Evolutionary conservation across 23 red algal genomes (phyloP), one percentile per base, ranked within the genome.

Genomic region (Pyropia yezoensis): DNA sequence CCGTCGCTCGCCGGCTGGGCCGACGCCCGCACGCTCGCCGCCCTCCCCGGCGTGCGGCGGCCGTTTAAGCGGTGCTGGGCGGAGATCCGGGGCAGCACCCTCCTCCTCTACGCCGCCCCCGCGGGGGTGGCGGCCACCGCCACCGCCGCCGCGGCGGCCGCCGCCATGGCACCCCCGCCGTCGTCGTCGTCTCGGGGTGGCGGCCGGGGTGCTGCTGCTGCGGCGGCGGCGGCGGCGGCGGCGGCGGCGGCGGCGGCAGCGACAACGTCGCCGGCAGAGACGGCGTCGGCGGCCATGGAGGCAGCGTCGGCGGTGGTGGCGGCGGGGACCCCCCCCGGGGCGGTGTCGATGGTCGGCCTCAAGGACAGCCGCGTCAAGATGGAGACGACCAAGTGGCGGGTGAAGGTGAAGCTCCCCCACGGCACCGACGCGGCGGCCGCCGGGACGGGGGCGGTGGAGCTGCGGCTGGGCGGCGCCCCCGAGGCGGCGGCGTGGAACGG

Each of bases 1-100:
- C 51, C 79, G 25, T 60, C 67, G 27, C 71, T 67, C 50, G 65
- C 69, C 59, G 79, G 67, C 3, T 84, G 79, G 79, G 69, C 74
- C 9, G 73, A 84, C 62, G 79, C 79, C 4, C 79, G 79, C 18
- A 59, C 70, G 49, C 51, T 73, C 45, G 58, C 49, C 47, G 57
- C 71, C 29, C 58, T 84, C 30, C 39, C 39, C 6, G 39, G 39
- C 39, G 68, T 68, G 59, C 74, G 79, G 79, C 79, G 79, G 52
- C 68, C 79, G 27, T 19, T 32, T 53, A 84, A 84, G 61, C 79
- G 79, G 13, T 84, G 79, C 16, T 84, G 79, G 79, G 79, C 79
- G 33, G 79, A 84, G 34, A 60, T 84, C 18, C 79, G 79, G 20
- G 79, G 79, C 5, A 73, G 66, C 61, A 73, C 68, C 13, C 70